Evolutionary conservation across 2,329 filamentous ascomycete genomes (phyloP), one percentile per base, ranked within the genome.

Genomic region (Cladosporium sp.): DNA sequence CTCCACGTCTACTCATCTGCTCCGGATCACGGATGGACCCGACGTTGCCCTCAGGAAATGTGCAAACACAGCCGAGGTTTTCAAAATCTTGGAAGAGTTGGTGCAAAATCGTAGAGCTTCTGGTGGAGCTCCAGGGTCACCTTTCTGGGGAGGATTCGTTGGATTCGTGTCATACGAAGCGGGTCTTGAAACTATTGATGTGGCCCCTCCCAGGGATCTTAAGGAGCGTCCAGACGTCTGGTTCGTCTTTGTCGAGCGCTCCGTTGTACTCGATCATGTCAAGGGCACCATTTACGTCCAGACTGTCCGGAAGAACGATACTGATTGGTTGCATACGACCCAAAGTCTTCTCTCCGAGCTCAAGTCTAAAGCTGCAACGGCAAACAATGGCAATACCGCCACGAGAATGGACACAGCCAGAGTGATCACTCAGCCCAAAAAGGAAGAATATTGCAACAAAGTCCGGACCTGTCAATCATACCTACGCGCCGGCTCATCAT

Each of bases 151-250:
- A 52, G 91, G 91, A 0, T 86, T 96, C 59, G 84, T 96, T 74
- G 91, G 91, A 0, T 95, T 88, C 66, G 81, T 91, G 51, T 91
- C 89, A 0, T 96, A 96, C 60, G 91, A 96, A 71, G 84, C 91
- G 69, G 90, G 90, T 0, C 75, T 95, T 1, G 77, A 80, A 62
- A 84, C 80, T 17, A 85, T 85, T 55, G 72, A 76, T 50, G 75
- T 88, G 20, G 62, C 72, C 1, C 64, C 74, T 32, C 61, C 65
- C 25, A 62, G 70, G 10, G 67, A 68, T 2, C 61, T 62, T 19
- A 74, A 80, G 56, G 65, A 72, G 36, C 76, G 82, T 10, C 86
- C 90, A 0, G 91, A 95, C 69, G 76, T 93, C 20, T 89, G 84
- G 67, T 83, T 95, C 59, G 80, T 84, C 1, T 94, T 91, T 81